Evolutionary conservation across 2,329 filamentous ascomycete genomes (phyloP), one percentile per base, ranked within the genome.

Genomic region (Xylariaceae sp.): DNA sequence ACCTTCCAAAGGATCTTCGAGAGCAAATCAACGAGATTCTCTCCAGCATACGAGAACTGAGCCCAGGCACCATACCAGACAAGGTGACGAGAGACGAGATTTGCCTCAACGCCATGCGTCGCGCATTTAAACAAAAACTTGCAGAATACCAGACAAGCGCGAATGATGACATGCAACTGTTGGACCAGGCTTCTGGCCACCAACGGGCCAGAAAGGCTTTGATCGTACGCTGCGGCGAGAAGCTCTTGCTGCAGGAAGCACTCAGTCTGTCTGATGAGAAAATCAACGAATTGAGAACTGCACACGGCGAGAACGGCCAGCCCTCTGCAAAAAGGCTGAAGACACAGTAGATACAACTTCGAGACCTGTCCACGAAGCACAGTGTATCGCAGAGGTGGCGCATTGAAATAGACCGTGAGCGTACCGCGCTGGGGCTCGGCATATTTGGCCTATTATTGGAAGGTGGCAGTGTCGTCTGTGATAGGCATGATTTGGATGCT

Each of bases 181-280:
- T 78, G 17, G 4, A 28, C 22, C 4, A 28, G 4, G 22, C 22
- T 28, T 28, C 63, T 11, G 51, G 51, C 2, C 56, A 56, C 3
- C 61, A 71, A 31, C 71, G 78, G 45, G 67, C 68, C 13, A 73
- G 70, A 41, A 88, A 88, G 83, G 88, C 88, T 0, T 63, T 84
- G 18, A 73, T 80, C 46, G 86, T 91, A 34, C 80, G 89, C 53
- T 70, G 85, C 2, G 89, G 88, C 13, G 89, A 93, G 70, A 90
- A 90, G 67, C 76, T 78, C 59, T 73, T 92, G 6, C 65, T 91
- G 19, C 70, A 75, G 50, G 76, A 83, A 62, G 75, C 83, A 1
- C 74, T 79, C 53, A 59, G 55, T 11, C 60, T 69, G 13, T 57
- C 69, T 44, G 69, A 67, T 57, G 65, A 61, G 34, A 66, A 62